Evolutionary conservation across 768 basidiomycete genomes (phyloP), one percentile per base, ranked within the genome.

Genomic region (Mycena albidolilacea): DNA sequence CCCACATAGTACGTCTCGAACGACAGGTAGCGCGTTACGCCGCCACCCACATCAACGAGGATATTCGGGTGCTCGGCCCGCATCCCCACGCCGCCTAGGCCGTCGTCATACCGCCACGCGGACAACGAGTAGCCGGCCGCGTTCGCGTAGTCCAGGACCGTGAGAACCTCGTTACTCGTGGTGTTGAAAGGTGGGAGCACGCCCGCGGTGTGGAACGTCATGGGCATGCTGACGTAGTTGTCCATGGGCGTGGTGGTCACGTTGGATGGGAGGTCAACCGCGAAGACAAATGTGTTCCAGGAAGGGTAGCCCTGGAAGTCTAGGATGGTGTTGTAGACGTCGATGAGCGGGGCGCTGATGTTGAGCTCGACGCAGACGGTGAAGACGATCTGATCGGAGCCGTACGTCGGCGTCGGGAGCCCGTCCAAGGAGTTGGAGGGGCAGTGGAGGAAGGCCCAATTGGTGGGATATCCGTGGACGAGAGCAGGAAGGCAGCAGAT

Each of bases 41-140:
- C 65, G 37, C 57, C 66, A 58, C 66, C 66, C 55, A 67, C 44
- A 38, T 67, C 46, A 60, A 67, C 66, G 30, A 67, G 66, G 43
- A 67, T 58, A 59, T 50, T 67, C 57, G 66, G 66, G 66, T 67
- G 66, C 66, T 67, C 66, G 44, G 66, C 57, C 66, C 66, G 57
- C 55, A 67, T 59, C 44, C 66, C 66, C 43, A 60, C 43, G 44
- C 66, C 66, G 44, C 57, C 57, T 58, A 67, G 66, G 55, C 66
- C 58, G 66, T 67, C 58, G 57, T 67, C 66, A 60, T 58, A 59
- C 43, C 66, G 66, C 66, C 66, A 67, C 41, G 66, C 66, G 30
- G 66, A 67, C 57, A 67, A 8, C 35, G 66, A 59, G 66, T 58
- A 67, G 57, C 66, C 57, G 35, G 41, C 66, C 30, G 58, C 23